Evolutionary conservation across 805 yeast species (phyloP).

Genomic region (Kuraishia piskuri): DNA sequence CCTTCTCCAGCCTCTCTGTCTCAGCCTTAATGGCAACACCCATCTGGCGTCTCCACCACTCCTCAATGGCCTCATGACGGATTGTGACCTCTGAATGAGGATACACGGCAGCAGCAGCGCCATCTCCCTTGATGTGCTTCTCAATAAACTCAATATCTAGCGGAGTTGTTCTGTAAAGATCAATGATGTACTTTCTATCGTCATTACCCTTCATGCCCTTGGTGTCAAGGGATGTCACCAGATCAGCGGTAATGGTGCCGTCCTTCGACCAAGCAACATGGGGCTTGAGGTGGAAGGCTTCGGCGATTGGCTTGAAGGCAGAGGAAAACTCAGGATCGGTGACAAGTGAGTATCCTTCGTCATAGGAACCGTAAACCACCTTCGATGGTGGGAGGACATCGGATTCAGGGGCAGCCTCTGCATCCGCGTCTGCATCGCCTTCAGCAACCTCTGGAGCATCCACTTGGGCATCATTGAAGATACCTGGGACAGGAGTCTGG

Average conservation of each 20-base stretch:
- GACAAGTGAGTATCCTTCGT: conserved; percentile 42
- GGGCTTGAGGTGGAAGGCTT: conserved; percentile 68
- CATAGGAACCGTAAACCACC: conserved; percentile 70
- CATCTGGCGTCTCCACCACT: conserved; percentile 76
- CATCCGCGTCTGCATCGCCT: conserved; percentile 23
- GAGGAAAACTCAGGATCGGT: conserved; percentile 44
- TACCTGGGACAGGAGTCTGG: conserved; percentile 96
- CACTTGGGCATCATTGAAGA: conserved; percentile 40
- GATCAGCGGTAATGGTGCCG: conserved; percentile 32
- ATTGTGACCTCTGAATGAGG: conserved; percentile 77
- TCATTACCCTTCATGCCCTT: conserved; percentile 86
- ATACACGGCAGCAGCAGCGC: conserved; percentile 41
- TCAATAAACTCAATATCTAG: conserved; percentile 73
- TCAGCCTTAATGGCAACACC: conserved; percentile 42
- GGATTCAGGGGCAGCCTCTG: conserved; percentile 19
- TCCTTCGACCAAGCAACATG: conserved; percentile 48
- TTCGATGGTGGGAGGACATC: conserved; percentile 19
- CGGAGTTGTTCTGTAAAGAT: conserved; percentile 78
- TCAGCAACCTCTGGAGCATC: conserved; percentile 32
- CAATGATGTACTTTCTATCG: conserved; percentile 76
- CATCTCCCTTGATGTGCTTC: conserved; percentile 33
- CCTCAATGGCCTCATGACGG: conserved; percentile 83
- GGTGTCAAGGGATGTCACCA: conserved; percentile 66
- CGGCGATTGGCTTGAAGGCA: conserved; percentile 53
- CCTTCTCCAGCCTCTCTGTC: conserved; percentile 31